These are phyloP conservation scores for Pseudogymnoascus sp. DNA, from an alignment of 2,329 filamentous ascomycete species.

Conservation along the genomic window DNA sequence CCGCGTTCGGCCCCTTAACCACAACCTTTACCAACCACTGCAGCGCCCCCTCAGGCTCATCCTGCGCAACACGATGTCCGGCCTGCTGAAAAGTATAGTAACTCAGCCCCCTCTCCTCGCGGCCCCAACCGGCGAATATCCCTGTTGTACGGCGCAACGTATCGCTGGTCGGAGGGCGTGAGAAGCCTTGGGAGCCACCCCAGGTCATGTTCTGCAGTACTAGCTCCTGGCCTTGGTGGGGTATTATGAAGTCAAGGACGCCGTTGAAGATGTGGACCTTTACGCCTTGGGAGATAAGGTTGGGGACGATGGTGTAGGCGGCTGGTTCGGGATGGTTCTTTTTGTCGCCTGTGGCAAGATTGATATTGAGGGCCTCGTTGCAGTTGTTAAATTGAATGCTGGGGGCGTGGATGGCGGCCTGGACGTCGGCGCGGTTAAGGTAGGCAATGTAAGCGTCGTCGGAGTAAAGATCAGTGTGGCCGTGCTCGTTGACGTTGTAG, in stretches of 20 bases:
- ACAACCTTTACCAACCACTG: not conserved
- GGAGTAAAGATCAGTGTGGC: slow-evolving; percentile 30
- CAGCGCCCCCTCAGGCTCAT: not conserved
- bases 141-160: not conserved
- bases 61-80: slow-evolving; percentile 3
- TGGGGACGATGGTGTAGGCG: slow-evolving; percentile 41
- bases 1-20: not conserved
- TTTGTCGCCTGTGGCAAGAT: slow-evolving; percentile 34
- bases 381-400: slow-evolving; percentile 32
- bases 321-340: slow-evolving; percentile 37
- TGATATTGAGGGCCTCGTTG: slow-evolving; percentile 39
- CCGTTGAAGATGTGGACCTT: slow-evolving; percentile 55
- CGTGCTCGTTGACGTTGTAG: slow-evolving; percentile 44
- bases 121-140: too few species aligned
- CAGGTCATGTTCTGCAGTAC: slow-evolving; percentile 65
- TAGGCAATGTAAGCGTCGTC: slow-evolving; percentile 44
- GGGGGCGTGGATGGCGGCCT: slow-evolving; percentile 55
- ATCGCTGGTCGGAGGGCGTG: slow-evolving; percentile 33
- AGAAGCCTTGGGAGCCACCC: slow-evolving; percentile 55
- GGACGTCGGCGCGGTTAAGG: slow-evolving; percentile 55
- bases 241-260: slow-evolving; percentile 50
- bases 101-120: slow-evolving; percentile 8
- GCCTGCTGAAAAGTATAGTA: slow-evolving; percentile 7
- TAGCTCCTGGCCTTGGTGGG: slow-evolving; percentile 44
- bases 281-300: slow-evolving; percentile 50